Conservation (phyloP, 2,329 filamentous ascomycete genomes). For the Exutisphaerella laricina region DNA sequence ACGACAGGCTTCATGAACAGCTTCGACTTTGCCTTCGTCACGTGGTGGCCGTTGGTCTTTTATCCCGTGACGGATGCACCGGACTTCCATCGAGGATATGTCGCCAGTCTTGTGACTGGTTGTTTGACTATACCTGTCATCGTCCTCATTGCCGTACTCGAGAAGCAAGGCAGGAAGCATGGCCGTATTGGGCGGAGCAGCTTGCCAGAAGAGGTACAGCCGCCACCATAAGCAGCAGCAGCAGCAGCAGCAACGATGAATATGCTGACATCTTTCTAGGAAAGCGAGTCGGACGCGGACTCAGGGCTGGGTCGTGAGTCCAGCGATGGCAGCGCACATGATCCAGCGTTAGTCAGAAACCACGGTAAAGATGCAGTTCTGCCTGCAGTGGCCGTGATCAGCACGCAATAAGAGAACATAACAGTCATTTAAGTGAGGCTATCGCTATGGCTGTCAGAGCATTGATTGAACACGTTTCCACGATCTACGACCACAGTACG, state of each 20-base stretch:
- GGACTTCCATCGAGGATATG: slow-evolving; percentile 21
- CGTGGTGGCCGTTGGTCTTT: slow-evolving; percentile 19
- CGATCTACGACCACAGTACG: slow-evolving; percentile 26
- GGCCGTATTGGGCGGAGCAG: slow-evolving; percentile 9
- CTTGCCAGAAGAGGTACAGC: too few relatives aligned
- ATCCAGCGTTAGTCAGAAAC: too few relatives aligned
- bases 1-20: slow-evolving; percentile 33
- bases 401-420: neutral
- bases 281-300: too few relatives aligned
- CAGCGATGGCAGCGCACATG: too few relatives aligned
- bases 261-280: too few relatives aligned
- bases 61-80: slow-evolving; percentile 22
- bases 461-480: too few relatives aligned
- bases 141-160: slow-evolving; percentile 9
- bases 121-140: slow-evolving; percentile 17
- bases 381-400: neutral
- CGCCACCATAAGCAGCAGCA: too few relatives aligned
- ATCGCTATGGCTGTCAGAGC: too few relatives aligned
- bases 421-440: too few relatives aligned
- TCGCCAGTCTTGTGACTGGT: slow-evolving; percentile 18
- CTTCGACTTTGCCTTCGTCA: slow-evolving; percentile 19
- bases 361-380: neutral
- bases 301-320: too few relatives aligned
- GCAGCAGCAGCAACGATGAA: too few relatives aligned
- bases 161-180: slow-evolving; percentile 7